Evolutionary conservation across 768 basidiomycete species (phyloP).

Genomic region (Kwoniella dejecticola): DNA sequence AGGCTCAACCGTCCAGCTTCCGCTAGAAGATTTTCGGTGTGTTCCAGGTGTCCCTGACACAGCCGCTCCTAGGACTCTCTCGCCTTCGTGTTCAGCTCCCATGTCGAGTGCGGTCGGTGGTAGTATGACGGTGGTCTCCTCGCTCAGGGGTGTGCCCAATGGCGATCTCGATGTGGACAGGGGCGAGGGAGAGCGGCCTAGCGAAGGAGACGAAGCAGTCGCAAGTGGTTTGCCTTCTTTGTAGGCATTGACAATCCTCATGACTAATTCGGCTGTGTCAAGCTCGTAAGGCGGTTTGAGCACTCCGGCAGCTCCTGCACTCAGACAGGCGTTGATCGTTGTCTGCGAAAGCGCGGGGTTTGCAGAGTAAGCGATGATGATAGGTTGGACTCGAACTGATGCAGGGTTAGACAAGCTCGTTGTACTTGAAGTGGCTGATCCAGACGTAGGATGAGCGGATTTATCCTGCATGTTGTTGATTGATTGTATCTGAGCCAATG

Average conservation of each 20-base stretch:
- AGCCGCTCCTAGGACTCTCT: constrained; percentile 35
- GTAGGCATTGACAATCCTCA: constrained; percentile 35
- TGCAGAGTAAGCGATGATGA: constrained; percentile 54
- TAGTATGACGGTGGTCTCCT: constrained; percentile 29
- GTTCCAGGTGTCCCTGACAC: constrained; percentile 5
- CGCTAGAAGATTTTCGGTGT: constrained; percentile 15
- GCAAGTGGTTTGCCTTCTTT: constrained; percentile 28
- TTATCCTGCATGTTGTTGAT: constrained; percentile 35
- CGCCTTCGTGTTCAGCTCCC: constrained; percentile 45
- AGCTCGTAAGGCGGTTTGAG: constrained; percentile 52
- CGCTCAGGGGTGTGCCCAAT: background rate
- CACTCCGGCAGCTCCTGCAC: constrained; percentile 50
- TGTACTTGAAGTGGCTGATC: background rate
- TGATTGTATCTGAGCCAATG: constrained; percentile 40
- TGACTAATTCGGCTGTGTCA: constrained; percentile 32
- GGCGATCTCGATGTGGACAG: constrained; percentile 3
- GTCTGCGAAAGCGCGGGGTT: constrained; percentile 44
- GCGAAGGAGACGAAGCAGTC: background rate
- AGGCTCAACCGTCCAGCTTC: constrained; percentile 16
- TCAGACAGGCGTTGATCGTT: constrained; percentile 41
- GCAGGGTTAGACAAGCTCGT: background rate
- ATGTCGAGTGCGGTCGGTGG: constrained; percentile 41
- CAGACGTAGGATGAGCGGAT: background rate
- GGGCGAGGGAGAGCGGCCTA: constrained; percentile 7
- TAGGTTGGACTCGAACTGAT: constrained; percentile 12